phyloP scores from a whole-genome alignment of 2,329 filamentous ascomycete species.

The Leptographium radiaticola region DNA sequence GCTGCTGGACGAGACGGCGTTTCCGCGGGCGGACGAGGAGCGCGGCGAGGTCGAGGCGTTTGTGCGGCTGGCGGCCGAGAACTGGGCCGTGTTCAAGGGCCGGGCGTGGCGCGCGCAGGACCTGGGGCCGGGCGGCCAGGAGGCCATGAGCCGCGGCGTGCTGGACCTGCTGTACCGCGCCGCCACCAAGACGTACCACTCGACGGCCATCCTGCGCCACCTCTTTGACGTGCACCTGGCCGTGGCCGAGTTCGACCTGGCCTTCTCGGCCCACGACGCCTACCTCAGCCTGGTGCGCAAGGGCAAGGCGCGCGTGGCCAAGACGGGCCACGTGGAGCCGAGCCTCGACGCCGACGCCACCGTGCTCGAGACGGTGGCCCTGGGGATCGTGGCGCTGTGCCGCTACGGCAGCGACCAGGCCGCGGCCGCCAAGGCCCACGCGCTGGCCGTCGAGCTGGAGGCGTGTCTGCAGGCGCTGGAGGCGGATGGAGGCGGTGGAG shows the following conservation, averaged over 20 bases:
- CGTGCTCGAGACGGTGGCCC: slow-evolving; percentile 63
- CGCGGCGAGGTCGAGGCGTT: slow-evolving; percentile 73
- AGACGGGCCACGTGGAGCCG: slow-evolving; percentile 56
- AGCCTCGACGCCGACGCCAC: slow-evolving; percentile 68
- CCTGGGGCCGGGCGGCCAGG: slow-evolving; percentile 68
- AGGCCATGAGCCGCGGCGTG: slow-evolving; percentile 59
- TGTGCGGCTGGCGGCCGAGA: slow-evolving; percentile 64
- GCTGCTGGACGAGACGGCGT: slow-evolving; percentile 64
- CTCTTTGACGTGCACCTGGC: slow-evolving; percentile 80
- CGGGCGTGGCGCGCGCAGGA: slow-evolving; percentile 69
- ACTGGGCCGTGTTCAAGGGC: slow-evolving; percentile 76
- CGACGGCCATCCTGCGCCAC: slow-evolving; percentile 72
- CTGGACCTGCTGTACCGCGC: slow-evolving; percentile 84
- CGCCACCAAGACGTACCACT: slow-evolving; percentile 90
- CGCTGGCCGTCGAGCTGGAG: slow-evolving; percentile 58
- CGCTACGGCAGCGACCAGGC: slow-evolving; percentile 66
- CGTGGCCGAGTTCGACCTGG: slow-evolving; percentile 82
- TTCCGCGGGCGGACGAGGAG: slow-evolving; percentile 70
- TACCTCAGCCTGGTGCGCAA: slow-evolving; percentile 81
- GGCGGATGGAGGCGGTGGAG: too few relatives aligned
- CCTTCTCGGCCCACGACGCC: slow-evolving; percentile 80
- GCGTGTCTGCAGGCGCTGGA: slow-evolving; percentile 54
- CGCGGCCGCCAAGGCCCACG: slow-evolving; percentile 66
- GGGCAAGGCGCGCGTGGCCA: slow-evolving; percentile 71
- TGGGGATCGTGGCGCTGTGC: slow-evolving; percentile 70